Evolutionary conservation across 2,329 filamentous ascomycete species (phyloP), one percentile per base, ranked within the genome.

Genomic region (Diaporthe citrichinensis): DNA sequence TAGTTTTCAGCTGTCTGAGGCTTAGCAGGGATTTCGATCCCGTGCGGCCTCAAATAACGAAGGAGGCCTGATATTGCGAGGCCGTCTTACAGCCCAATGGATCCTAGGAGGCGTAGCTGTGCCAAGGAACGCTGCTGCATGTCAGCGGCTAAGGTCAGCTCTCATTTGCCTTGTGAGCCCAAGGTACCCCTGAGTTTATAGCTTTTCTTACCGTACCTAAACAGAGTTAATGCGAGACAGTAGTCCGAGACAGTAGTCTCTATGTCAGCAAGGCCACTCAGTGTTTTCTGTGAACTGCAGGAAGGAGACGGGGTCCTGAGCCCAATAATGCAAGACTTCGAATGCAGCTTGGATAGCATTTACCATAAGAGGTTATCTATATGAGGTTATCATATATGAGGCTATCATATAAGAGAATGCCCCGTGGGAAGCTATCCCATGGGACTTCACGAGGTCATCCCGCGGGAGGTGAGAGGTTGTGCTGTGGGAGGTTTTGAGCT

Each of bases 1-100:
- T 68, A 12, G 15, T 51, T 53, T 39, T 41, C 46, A 39, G 65
- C 65, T 68, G 65, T 53, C 65, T 15, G 65, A 53, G 46, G 65
- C 31, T 39, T 31, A 53, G 65, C 46, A 53, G 65, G 65, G 46
- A 39, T 25, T 39, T 23, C 14, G n/a, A 39, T 53, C 31, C 65
- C 17, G 2, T 31, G 46, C 9, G 28, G 31, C 17, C 44, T 51
- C 28, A n/a, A n/a, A 34, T 15, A 51, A 2, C 41, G 28, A 49
- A 65, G 59, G 39, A 28, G 23, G 61, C 41, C 61, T 65, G n/a
- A n/a, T n/a, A 15, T 49, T 23, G 10, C 39, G 20, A 28, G 25
- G 25, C 17, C 10, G 25, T 25, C 44, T 6, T 3, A 36, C 20
- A 31, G 28, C 61, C 44, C 62, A 68, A 25, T 28, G 31, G 62